phyloP scores from a whole-genome alignment of 2,329 filamentous ascomycete genomes.

The Pyrenophora teres region DNA sequence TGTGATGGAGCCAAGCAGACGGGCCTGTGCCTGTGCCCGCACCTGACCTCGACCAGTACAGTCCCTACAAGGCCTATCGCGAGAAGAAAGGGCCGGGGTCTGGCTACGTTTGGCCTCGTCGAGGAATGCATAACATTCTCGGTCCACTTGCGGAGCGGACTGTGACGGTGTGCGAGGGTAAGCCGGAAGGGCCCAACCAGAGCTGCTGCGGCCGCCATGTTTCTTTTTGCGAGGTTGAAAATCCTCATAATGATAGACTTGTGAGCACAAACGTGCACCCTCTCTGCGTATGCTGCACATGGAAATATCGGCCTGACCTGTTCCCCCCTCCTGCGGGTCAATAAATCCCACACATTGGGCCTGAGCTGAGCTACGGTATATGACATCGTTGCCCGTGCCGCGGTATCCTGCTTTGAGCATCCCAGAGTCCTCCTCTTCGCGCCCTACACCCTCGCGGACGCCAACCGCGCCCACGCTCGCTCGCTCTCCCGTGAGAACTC shows the following conservation, averaged over 20 bases:
- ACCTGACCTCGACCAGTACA: not conserved
- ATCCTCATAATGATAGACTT: not conserved
- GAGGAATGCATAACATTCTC: slow-evolving; percentile 17
- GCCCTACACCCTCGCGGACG: not conserved
- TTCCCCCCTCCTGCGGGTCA: slow-evolving; percentile 17
- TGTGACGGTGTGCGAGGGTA: slow-evolving; percentile 17
- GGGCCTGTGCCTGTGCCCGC: slow-evolving; percentile 7
- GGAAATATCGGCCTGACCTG: slow-evolving; percentile 18
- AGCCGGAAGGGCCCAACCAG: slow-evolving; percentile 20
- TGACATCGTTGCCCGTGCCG: slow-evolving; percentile 17
- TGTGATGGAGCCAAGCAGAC: slow-evolving; percentile 10
- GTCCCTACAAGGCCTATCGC: no score
- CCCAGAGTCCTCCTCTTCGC: slow-evolving; percentile 2
- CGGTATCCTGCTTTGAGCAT: slow-evolving; percentile 12
- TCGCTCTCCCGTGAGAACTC: not conserved
- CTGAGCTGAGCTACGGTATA: slow-evolving; percentile 2
- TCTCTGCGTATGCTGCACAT: not conserved
- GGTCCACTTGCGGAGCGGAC: slow-evolving; percentile 21
- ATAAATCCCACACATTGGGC: slow-evolving; percentile 22
- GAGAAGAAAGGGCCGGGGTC: not conserved
- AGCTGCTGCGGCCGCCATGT: slow-evolving; percentile 8
- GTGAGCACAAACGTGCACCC: no score
- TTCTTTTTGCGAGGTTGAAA: not conserved
- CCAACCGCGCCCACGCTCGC: not conserved
- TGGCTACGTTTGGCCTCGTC: not conserved